phyloP scores from a whole-genome alignment of 805 yeast genomes.

The Torulaspora delbrueckii region DNA sequence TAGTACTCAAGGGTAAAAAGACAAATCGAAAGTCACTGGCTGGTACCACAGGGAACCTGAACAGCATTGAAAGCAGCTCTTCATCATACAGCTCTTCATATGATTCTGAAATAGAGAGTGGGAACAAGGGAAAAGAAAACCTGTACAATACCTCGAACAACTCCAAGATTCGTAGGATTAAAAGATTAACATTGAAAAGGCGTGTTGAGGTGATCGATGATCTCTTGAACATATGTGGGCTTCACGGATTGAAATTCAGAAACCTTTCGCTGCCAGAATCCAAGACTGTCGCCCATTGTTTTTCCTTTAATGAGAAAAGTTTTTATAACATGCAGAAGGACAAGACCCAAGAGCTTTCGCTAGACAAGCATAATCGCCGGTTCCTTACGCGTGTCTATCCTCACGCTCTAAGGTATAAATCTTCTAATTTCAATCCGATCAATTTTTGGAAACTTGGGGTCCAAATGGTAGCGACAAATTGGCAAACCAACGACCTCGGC shows the following conservation, averaged over 20 bases:
- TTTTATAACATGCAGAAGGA: conserved; percentile 62
- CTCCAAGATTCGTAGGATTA: conserved; percentile 20
- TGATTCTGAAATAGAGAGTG: conserved; percentile 30
- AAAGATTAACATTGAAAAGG: conserved; percentile 34
- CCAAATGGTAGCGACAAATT: conserved; percentile 94
- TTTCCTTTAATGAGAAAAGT: conserved; percentile 77
- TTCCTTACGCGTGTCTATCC: conserved; percentile 86
- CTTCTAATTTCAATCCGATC: conserved; percentile 78
- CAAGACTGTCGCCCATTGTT: conserved; percentile 72
- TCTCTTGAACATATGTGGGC: conserved; percentile 27
- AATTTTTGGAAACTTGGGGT: conserved; percentile 78
- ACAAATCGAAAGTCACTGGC: conserved; percentile 23
- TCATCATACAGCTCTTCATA: conserved; percentile 36
- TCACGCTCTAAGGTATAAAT: conserved; percentile 65
- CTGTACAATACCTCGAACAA: conserved; percentile 6
- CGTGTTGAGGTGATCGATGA: conserved; percentile 21
- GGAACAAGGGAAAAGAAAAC: conserved; percentile 6
- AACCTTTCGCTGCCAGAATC: conserved; percentile 86
- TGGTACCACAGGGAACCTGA: conserved; percentile 10
- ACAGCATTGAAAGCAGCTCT: conserved; percentile 18
- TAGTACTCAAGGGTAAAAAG: conserved; percentile 76
- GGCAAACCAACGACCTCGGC: conserved; percentile 91
- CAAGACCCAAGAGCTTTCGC: conserved; percentile 45
- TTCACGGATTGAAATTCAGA: conserved; percentile 70
- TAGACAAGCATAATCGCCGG: conserved; percentile 71